Percentiles rank a stretch among this genome's conserved stretches.
Conservation (phyloP, 331 rosid genomes). For the Pyracantha coccinea region DNA sequence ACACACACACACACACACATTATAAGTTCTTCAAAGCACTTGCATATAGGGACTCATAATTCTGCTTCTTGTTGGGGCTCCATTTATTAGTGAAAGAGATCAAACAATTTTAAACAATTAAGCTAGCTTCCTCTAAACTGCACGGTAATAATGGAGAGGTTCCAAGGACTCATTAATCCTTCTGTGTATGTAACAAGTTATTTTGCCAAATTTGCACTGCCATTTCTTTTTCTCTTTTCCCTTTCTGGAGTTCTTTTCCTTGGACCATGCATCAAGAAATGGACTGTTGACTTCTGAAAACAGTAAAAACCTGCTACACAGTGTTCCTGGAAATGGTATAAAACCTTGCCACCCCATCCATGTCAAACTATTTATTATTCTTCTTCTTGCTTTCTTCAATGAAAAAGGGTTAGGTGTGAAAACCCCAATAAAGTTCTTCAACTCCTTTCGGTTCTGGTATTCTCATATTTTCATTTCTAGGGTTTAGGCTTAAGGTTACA, state of each 20-base stretch:
- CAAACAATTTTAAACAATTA: background rate
- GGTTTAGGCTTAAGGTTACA: too few species aligned
- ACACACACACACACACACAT: background rate
- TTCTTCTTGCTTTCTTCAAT: too few species aligned
- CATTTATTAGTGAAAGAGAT: background rate
- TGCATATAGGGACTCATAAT: background rate
- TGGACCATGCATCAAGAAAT: background rate
- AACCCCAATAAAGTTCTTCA: too few species aligned
- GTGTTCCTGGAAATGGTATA: too few species aligned
- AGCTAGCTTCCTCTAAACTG: background rate
- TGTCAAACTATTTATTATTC: too few species aligned
- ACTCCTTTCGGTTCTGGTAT: too few species aligned
- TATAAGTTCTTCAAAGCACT: background rate
- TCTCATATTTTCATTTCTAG: too few species aligned
- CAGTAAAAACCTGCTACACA: background rate
- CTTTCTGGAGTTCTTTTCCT: background rate
- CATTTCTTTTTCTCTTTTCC: background rate
- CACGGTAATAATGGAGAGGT: background rate
- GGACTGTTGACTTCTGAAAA: background rate
- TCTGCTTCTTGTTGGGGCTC: background rate
- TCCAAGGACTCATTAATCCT: background rate
- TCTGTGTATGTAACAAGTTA: background rate
- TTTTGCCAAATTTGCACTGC: background rate
- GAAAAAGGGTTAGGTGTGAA: too few species aligned
- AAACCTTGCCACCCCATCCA: too few species aligned